Evolutionary conservation across 805 yeast species (phyloP).

Genomic region (Cyberlindnera japonica): DNA sequence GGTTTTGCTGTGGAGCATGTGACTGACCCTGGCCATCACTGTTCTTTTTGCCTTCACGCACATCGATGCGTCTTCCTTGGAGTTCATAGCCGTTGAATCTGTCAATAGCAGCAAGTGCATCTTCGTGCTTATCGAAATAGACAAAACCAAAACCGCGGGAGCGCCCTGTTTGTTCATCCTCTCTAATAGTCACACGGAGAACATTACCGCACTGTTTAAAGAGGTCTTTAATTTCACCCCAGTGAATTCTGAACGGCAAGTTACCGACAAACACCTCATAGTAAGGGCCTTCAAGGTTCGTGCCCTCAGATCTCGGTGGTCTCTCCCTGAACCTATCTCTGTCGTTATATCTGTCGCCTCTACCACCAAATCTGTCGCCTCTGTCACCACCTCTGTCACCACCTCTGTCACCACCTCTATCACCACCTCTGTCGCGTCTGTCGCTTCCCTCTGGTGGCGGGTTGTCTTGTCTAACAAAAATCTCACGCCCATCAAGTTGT

Average conservation of each 20-base stretch:
- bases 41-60: constrained; percentile 62
- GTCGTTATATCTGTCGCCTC: constrained; percentile 16
- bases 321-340: constrained; percentile 17
- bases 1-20: too few relatives aligned
- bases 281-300: constrained; percentile 19
- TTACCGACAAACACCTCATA: constrained; percentile 73
- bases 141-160: constrained; percentile 89
- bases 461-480: constrained; percentile 87
- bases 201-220: constrained; percentile 76
- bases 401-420: constrained; percentile 10
- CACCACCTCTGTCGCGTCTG: constrained; percentile 9
- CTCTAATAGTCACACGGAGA: constrained; percentile 75
- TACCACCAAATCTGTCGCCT: constrained; percentile 4
- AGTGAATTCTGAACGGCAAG: constrained; percentile 73
- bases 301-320: constrained; percentile 22
- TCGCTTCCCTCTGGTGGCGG: constrained; percentile 57
- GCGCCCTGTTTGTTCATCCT: constrained; percentile 57
- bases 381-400: constrained; percentile 11
- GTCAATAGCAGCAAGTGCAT: constrained; percentile 68
- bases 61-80: constrained; percentile 76
- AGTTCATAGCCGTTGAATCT: constrained; percentile 64
- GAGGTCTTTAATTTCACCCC: constrained; percentile 85
- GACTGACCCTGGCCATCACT: constrained; percentile 4
- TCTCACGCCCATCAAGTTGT: constrained; percentile 65
- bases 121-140: constrained; percentile 59